A percentile compares a stretch with the other conserved stretches of the same genome.
These are phyloP conservation scores for Aureobasidium subglaciale DNA, from an alignment of 2,329 filamentous ascomycete species.

Conservation along the genomic window DNA sequence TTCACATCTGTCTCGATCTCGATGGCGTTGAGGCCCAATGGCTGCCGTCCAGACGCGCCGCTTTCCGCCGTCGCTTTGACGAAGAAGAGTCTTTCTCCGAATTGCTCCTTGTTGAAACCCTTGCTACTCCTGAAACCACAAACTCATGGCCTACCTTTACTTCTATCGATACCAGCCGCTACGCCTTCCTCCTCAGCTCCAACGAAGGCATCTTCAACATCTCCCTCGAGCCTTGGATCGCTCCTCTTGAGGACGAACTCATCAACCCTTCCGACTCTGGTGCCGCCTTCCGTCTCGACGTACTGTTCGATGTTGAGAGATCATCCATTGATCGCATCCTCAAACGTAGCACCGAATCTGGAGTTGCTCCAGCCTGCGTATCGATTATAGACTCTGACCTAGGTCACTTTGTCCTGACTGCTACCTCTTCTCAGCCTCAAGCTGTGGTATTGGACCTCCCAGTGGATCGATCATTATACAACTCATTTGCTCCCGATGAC, in stretches of 20 bases:
- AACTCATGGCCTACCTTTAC: conserved; percentile 49
- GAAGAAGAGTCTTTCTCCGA: conserved; percentile 21
- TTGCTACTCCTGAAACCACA: conserved; percentile 23
- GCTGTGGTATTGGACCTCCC: conserved; percentile 48
- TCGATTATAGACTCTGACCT: conserved; percentile 50
- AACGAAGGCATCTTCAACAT: conserved; percentile 47
- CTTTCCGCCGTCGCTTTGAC: conserved; percentile 15
- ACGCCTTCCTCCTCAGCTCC: conserved; percentile 54
- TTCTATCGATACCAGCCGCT: conserved; percentile 41
- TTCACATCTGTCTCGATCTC: conserved; percentile 55
- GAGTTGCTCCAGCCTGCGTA: conserved; percentile 34
- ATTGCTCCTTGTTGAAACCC: conserved; percentile 36
- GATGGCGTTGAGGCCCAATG: conserved; percentile 57
- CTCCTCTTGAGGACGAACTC: conserved; percentile 51
- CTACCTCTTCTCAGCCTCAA: conserved; percentile 40
- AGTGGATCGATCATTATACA: conserved; percentile 18
- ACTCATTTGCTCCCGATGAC: conserved; percentile 13
- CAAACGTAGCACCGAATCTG: conserved; percentile 24
- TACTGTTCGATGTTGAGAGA: conserved; percentile 46
- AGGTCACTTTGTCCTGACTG: conserved; percentile 51
- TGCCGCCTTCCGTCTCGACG: conserved; percentile 48
- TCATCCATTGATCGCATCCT: conserved; percentile 45
- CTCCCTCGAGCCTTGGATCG: conserved; percentile 51
- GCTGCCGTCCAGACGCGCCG: conserved; percentile 41
- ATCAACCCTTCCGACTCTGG: conserved; percentile 45